These are phyloP conservation scores for Colletotrichum limetticola DNA, from an alignment of 2,329 filamentous ascomycete species.

Conservation along the genomic window DNA sequence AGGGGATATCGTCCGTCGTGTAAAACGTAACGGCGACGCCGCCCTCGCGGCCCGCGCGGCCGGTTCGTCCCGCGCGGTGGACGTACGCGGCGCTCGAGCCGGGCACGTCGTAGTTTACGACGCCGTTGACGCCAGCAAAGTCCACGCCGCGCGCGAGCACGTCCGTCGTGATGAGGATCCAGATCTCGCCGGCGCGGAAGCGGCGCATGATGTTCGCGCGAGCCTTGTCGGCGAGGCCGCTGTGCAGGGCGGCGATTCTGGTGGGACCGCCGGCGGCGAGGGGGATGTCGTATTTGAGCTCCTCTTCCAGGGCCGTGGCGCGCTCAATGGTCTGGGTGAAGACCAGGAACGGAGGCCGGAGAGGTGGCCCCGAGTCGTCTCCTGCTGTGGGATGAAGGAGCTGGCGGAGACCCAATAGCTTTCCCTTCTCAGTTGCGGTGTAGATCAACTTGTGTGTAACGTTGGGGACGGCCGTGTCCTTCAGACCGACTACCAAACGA, in stretches of 20 bases:
- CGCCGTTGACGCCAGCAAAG: slow-evolving; percentile 93
- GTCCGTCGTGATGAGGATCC: slow-evolving; percentile 97
- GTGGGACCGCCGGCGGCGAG: slow-evolving; percentile 84
- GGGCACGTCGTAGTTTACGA: slow-evolving; percentile 97
- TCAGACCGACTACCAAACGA: slow-evolving; percentile 92
- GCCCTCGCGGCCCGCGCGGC: slow-evolving; percentile 85
- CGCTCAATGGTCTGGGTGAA: slow-evolving; percentile 97
- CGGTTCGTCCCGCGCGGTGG: slow-evolving; percentile 91
- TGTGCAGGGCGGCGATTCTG: slow-evolving; percentile 90
- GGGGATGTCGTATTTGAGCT: slow-evolving; percentile 95
- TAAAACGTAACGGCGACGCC: slow-evolving; percentile 95
- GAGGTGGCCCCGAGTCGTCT: slow-evolving; percentile 63
- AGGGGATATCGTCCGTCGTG: slow-evolving; percentile 92
- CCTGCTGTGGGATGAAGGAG: slow-evolving; percentile 80
- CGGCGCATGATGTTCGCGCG: slow-evolving; percentile 86
- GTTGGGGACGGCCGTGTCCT: slow-evolving; percentile 94
- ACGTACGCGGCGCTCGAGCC: slow-evolving; percentile 91
- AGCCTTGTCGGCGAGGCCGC: slow-evolving; percentile 79
- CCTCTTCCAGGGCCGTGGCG: slow-evolving; percentile 86
- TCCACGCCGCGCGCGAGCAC: slow-evolving; percentile 92
- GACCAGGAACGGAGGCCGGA: slow-evolving; percentile 91
- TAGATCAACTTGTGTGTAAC: slow-evolving; percentile 91
- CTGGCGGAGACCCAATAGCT: slow-evolving; percentile 90
- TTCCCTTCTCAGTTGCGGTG: slow-evolving; percentile 91
- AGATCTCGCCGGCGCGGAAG: slow-evolving; percentile 92